These are phyloP conservation scores for Didymella segeticola DNA, from an alignment of 2,329 filamentous ascomycete genomes.

Conservation along the genomic window DNA sequence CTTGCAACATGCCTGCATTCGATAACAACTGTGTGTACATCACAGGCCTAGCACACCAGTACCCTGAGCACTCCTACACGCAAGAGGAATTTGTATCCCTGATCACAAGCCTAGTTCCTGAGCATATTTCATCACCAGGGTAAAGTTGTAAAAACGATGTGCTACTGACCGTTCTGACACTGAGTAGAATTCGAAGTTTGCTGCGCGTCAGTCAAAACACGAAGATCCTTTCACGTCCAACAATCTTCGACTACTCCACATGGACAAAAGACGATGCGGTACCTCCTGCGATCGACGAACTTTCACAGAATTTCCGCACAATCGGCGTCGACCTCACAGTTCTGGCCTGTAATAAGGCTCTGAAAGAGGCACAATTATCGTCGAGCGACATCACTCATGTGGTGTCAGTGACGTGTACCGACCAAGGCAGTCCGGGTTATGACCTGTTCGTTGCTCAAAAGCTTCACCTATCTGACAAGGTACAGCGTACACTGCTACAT, in stretches of 20 bases:
- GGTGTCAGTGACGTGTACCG: conserved; percentile 49
- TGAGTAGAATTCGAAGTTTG: conserved; percentile 23
- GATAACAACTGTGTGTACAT: conserved; percentile 19
- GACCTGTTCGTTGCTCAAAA: conserved; percentile 47
- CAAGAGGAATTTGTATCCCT: conserved; percentile 22
- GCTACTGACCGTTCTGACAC: background rate
- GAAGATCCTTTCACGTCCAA: conserved; percentile 23
- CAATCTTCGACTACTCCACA: conserved; percentile 8
- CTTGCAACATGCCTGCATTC: background rate
- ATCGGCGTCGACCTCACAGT: conserved; percentile 41
- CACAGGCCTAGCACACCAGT: conserved; percentile 27
- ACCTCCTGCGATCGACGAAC: conserved; percentile 30
- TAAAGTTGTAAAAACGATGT: conserved; percentile 8
- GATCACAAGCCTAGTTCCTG: conserved; percentile 20
- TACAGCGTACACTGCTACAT: conserved; percentile 45
- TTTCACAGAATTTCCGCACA: conserved; percentile 37
- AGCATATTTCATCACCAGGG: conserved; percentile 15
- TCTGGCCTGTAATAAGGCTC: conserved; percentile 42
- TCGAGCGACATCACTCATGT: conserved; percentile 46
- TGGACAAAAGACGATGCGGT: conserved; percentile 18
- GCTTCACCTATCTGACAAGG: conserved; percentile 37
- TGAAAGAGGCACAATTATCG: conserved; percentile 35
- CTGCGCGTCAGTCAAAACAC: conserved; percentile 24
- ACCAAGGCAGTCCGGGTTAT: conserved; percentile 48
- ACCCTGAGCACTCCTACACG: conserved; percentile 20